Base-by-base conservation (phyloP, 2,329 filamentous ascomycete genomes). In the Lasiodiplodia sp. region DNA sequence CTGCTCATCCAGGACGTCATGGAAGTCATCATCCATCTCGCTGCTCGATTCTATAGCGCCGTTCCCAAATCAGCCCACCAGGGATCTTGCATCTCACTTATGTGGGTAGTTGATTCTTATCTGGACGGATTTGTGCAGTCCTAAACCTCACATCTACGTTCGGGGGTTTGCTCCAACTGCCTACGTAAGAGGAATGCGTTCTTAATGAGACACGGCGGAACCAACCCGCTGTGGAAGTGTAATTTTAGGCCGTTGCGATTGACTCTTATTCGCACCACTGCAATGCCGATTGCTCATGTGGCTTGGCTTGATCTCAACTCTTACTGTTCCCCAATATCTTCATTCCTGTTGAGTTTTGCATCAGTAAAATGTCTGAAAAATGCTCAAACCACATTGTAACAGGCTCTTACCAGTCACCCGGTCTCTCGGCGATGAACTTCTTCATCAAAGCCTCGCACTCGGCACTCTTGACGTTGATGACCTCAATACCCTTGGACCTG, bases 371-470 rank as follows among this genome's bases (percentile, higher is more conserved):
- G 18, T 44, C n/a, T n/a, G 37, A 23, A 2, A 34, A 11, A 4
- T 18, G 18, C 23, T 14, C 14, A 18, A 34, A 21, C 16, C 8
- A 18, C 11, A 28, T 47, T 55, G 28, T 31, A 38, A 16, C 52
- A 28, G 31, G 23, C n/a, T 68, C 69, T 14, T 78, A 90, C 91
- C 92, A 94, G 68, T 93, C 82, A 70, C 88, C 87, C 2, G 92
- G 91, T 77, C 91, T 90, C 76, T 92, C 87, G 67, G 84, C 83
- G 73, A 94, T 92, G 76, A 94, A 94, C 71, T 82, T 86, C 70
- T 86, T 85, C 91, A 94, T 92, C 77, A 94, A 75, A 52, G 84
- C 84, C 78, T 87, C 86, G 76, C 91, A 92, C 75, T 90, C 87
- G 40, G 84, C 75, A 73, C 88, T 87, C 72, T 91, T 85, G 69